Evolutionary conservation across 257 asterid genomes (phyloP).

Genomic region (Solanum dulcamara): DNA sequence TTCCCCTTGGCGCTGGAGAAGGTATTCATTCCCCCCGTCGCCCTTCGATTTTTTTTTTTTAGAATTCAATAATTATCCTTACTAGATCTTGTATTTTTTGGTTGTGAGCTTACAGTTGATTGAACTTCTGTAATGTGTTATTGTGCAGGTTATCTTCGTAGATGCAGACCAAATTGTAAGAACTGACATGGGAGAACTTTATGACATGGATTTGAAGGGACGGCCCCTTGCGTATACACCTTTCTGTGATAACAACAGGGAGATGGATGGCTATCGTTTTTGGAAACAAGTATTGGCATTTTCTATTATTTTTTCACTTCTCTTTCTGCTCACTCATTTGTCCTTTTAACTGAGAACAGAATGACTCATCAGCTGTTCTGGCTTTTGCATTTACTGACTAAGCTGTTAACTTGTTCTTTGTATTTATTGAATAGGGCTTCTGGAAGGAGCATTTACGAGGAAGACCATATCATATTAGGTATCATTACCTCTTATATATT

Average conservation of each 20-base stretch:
- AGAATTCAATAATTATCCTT: background rate
- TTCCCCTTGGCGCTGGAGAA: slow-evolving; percentile 94
- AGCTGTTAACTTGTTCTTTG: background rate
- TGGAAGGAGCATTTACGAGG: slow-evolving; percentile 99
- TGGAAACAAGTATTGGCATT: slow-evolving; percentile 72
- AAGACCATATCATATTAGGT: slow-evolving; percentile 94
- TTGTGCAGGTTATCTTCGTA: slow-evolving; percentile 83
- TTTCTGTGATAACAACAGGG: slow-evolving; percentile 95
- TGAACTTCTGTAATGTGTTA: background rate
- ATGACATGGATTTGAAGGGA: slow-evolving; percentile 87
- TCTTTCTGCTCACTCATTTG: background rate
- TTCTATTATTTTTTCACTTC: background rate
- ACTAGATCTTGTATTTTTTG: background rate
- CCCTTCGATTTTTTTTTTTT: too few relatives aligned
- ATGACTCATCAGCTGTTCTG: background rate
- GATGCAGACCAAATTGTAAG: slow-evolving; percentile 96
- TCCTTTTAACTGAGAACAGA: background rate
- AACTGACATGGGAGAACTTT: slow-evolving; percentile 95
- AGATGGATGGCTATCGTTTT: slow-evolving; percentile 96
- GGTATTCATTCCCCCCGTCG: slow-evolving; percentile 18
- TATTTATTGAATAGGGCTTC: slow-evolving; percentile 62
- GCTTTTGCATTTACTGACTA: background rate
- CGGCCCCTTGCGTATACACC: slow-evolving; percentile 94
- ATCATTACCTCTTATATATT: background rate
- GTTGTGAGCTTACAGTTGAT: background rate